phyloP scores from a whole-genome alignment of 2,329 filamentous ascomycete genomes.

The Clarireedia monteithiana region DNA sequence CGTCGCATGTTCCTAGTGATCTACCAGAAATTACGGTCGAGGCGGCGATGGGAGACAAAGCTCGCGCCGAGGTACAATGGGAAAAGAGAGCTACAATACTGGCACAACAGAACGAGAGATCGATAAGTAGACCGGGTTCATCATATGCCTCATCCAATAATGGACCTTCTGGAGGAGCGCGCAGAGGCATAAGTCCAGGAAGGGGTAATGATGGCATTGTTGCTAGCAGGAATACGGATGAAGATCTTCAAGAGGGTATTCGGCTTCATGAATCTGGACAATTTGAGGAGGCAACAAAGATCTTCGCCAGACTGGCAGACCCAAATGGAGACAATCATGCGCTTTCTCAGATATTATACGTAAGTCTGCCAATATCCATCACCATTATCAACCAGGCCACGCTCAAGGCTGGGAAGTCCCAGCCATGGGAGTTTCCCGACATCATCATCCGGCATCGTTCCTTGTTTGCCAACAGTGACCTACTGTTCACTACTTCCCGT shows the following conservation, averaged over 20 bases:
- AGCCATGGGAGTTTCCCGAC: not conserved
- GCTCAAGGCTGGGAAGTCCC: not conserved
- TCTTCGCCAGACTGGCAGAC: slow-evolving; percentile 81
- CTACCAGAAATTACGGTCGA: slow-evolving; percentile 61
- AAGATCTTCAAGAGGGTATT: slow-evolving; percentile 92
- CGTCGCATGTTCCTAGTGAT: slow-evolving; percentile 69
- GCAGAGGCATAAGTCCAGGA: slow-evolving; percentile 6
- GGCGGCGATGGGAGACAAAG: slow-evolving; percentile 34
- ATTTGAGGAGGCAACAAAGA: slow-evolving; percentile 67
- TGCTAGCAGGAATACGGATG: slow-evolving; percentile 47
- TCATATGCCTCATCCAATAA: slow-evolving; percentile 18
- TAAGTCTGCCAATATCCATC: not conserved
- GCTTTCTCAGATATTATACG: slow-evolving; percentile 86
- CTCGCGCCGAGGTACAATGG: slow-evolving; percentile 65
- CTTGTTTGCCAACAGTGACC: slow-evolving; percentile 3
- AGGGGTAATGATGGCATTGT: slow-evolving; percentile 27
- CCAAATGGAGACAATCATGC: slow-evolving; percentile 83
- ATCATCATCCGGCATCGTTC: not conserved
- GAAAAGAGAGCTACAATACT: slow-evolving; percentile 89
- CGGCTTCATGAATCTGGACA: slow-evolving; percentile 81
- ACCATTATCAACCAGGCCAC: not conserved
- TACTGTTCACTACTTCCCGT: not conserved
- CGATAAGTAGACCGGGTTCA: slow-evolving; percentile 36
- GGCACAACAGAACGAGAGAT: slow-evolving; percentile 51
- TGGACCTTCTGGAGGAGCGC: slow-evolving; percentile 9